Percentiles rank a stretch among this genome's conserved stretches.
Conservation (phyloP, 495 filamentous ascomycete genomes). For the Penicillium ucsense region DNA sequence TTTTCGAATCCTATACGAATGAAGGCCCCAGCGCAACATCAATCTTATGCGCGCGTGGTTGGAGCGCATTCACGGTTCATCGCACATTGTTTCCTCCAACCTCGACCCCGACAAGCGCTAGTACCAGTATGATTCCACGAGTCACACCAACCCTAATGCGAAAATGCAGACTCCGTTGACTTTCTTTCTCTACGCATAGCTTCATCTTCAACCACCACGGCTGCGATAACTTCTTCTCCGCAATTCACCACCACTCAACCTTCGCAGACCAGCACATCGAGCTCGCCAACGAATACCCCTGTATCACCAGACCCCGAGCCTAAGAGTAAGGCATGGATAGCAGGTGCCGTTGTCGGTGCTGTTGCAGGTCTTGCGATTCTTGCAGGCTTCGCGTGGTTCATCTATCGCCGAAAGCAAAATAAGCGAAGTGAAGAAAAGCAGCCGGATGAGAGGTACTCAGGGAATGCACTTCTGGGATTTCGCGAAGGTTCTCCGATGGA, state of each 20-base stretch:
- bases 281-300: too few relatives aligned
- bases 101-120: neutral
- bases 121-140: neutral
- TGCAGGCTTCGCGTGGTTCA: neutral
- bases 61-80: constrained; percentile 3
- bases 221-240: too few relatives aligned
- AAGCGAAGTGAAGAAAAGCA: too few relatives aligned
- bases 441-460: too few relatives aligned
- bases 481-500: too few relatives aligned
- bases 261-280: neutral
- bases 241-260: neutral
- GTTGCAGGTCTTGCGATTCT: neutral
- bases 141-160: neutral
- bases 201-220: too few relatives aligned
- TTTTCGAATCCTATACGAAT: constrained; percentile 3
- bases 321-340: constrained; percentile 3
- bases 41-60: constrained; percentile 7
- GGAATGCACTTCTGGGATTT: too few relatives aligned
- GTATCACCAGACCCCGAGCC: neutral
- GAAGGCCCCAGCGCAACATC: constrained; percentile 2
- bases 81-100: constrained; percentile 3
- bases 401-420: neutral
- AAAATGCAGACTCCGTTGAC: neutral
- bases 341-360: constrained; percentile 1
- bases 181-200: too few relatives aligned